Percentiles rank a stretch among this genome's conserved stretches.
These are phyloP conservation scores for Rhizodiscina lignyota DNA, from an alignment of 495 filamentous ascomycete species.

Conservation along the genomic window DNA sequence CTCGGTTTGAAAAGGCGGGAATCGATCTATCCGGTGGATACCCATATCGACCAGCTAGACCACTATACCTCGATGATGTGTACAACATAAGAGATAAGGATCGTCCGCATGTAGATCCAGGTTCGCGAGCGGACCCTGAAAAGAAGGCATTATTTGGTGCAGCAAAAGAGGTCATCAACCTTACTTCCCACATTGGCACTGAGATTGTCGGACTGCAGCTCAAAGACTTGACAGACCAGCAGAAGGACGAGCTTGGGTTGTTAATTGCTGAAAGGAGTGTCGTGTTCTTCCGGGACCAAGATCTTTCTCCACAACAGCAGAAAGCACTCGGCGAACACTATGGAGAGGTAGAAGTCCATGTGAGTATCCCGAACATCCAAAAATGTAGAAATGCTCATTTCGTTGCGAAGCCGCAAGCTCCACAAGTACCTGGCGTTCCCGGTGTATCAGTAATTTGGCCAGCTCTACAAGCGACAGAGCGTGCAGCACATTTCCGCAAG, in stretches of 20 bases:
- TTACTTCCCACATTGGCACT: conserved; percentile 53
- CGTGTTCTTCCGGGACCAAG: conserved; percentile 61
- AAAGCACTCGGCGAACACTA: conserved; percentile 47
- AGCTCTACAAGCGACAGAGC: too few species aligned
- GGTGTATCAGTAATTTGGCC: conserved; percentile 52
- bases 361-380: conserved; percentile 17
- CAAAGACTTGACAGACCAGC: conserved; percentile 48
- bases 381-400: conserved; percentile 1
- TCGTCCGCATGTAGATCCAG: conserved; percentile 41
- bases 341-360: conserved; percentile 52
- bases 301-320: conserved; percentile 52
- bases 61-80: conserved; percentile 49
- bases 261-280: conserved; percentile 58
- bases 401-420: conserved; percentile 40
- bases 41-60: too few species aligned
- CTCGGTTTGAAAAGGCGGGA: too few species aligned
- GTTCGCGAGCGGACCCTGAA: conserved; percentile 45
- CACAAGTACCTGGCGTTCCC: conserved; percentile 48
- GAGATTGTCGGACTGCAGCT: conserved; percentile 55
- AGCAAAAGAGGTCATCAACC: conserved; percentile 45
- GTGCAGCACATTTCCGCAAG: too few species aligned
- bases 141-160: conserved; percentile 49
- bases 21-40: too few species aligned
- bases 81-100: conserved; percentile 42
- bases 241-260: conserved; percentile 54